Conservation (phyloP, 208 protist genomes). For the Acanthamoeba lenticulata region DNA sequence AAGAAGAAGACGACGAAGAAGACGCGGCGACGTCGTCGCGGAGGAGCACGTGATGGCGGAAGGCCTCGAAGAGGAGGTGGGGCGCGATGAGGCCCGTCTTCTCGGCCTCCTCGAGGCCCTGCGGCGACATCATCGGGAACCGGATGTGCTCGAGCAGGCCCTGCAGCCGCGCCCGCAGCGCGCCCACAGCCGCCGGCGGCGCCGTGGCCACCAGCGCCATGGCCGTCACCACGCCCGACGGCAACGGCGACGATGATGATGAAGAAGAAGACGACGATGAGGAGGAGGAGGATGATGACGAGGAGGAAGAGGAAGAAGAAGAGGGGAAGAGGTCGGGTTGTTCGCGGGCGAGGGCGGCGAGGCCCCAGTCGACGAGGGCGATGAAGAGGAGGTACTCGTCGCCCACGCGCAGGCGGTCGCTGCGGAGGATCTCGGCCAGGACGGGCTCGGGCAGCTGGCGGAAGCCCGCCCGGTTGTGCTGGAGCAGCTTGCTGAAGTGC, state of each 20-base stretch:
- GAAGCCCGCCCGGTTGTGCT: conserved; percentile 18
- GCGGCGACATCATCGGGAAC: conserved; percentile 8
- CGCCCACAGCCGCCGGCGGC: neutral
- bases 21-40: neutral
- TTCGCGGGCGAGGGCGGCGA: neutral
- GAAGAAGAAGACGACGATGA: neutral
- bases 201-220: neutral
- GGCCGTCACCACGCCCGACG: no score
- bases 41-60: neutral
- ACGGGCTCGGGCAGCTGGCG: conserved; percentile 24
- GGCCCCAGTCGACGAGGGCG: conserved; percentile 26
- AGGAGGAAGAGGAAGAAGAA: neutral
- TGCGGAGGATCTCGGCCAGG: neutral
- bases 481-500: conserved; percentile 15
- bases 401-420: conserved; percentile 23
- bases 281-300: neutral
- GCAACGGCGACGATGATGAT: neutral
- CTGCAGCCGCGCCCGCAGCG: neutral
- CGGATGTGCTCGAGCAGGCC: neutral
- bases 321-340: neutral
- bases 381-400: conserved; percentile 48
- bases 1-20: neutral
- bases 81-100: neutral
- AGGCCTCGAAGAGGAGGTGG: neutral
- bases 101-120: neutral